Evolutionary conservation across 2,329 filamentous ascomycete genomes (phyloP).

Genomic region (Calycina marina): DNA sequence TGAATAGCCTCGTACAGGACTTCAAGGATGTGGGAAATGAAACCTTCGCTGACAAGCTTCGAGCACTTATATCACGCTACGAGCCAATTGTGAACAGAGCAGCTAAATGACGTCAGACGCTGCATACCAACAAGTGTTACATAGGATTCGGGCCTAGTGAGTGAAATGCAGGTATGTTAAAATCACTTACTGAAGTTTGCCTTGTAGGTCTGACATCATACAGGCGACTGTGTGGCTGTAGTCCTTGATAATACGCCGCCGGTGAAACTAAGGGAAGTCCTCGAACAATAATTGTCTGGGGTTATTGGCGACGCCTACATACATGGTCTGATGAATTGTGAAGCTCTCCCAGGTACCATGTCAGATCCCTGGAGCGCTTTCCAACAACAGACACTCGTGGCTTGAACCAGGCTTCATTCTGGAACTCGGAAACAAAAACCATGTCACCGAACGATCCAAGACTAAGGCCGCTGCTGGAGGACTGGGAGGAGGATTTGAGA

Average conservation of each 20-base stretch:
- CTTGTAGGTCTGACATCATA: neutral
- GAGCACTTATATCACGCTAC: too few relatives aligned
- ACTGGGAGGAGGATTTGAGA: neutral
- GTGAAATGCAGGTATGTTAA: neutral
- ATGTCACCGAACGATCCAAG: neutral
- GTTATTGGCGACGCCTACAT: neutral
- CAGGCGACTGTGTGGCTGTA: neutral
- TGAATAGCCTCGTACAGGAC: too few relatives aligned
- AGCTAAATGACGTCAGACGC: too few relatives aligned
- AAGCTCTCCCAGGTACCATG: neutral
- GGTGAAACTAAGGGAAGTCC: neutral
- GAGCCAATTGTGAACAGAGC: too few relatives aligned
- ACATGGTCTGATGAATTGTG: neutral
- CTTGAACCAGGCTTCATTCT: neutral
- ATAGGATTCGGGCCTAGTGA: neutral
- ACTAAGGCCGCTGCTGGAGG: neutral
- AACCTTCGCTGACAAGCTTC: too few relatives aligned
- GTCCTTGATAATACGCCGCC: neutral
- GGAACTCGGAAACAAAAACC: neutral
- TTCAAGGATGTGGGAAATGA: too few relatives aligned
- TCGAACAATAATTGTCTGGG: neutral
- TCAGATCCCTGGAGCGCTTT: neutral
- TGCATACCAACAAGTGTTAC: neutral
- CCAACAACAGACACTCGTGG: neutral
- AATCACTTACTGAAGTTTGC: neutral